These are phyloP conservation scores for Corynespora cassiicola DNA, from an alignment of 2,329 filamentous ascomycete species.

Conservation along the genomic window DNA sequence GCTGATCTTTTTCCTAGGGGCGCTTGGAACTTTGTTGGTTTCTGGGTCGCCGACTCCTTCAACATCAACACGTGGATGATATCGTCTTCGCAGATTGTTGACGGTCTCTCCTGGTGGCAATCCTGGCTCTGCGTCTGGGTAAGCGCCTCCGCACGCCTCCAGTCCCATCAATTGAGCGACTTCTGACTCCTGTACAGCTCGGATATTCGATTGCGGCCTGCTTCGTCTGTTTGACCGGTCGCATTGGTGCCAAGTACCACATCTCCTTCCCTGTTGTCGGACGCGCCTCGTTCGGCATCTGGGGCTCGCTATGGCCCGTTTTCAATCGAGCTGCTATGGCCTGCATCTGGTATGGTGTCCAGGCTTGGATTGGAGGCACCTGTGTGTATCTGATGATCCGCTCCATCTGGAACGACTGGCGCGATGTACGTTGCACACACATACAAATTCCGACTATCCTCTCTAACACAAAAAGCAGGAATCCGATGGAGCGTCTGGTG, in stretches of 20 bases:
- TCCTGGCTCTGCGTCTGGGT: conserved; percentile 76
- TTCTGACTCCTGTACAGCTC: conserved; percentile 45
- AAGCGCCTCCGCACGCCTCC: conserved; percentile 2
- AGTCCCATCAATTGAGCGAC: neutral
- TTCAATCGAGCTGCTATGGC: conserved; percentile 89
- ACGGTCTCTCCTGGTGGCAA: conserved; percentile 88
- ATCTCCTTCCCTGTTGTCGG: conserved; percentile 85
- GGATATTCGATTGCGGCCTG: conserved; percentile 79
- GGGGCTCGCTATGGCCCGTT: conserved; percentile 87
- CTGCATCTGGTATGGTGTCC: conserved; percentile 87
- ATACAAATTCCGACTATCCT: conserved; percentile 6
- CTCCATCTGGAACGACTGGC: conserved; percentile 77
- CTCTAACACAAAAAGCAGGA: conserved; percentile 8
- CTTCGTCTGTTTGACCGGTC: conserved; percentile 76
- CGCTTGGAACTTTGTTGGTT: conserved; percentile 85
- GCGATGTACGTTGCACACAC: conserved; percentile 41
- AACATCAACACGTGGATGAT: conserved; percentile 89
- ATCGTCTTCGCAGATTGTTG: conserved; percentile 79
- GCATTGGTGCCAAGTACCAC: conserved; percentile 86
- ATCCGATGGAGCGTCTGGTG: conserved; percentile 32
- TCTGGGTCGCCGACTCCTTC: conserved; percentile 72
- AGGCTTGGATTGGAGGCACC: conserved; percentile 79
- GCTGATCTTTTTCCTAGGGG: no score
- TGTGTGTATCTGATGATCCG: conserved; percentile 91
- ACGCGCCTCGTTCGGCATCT: conserved; percentile 83